Evolutionary conservation across 306 rosid genomes (phyloP), one percentile per base, ranked within the genome.

Genomic region (Cicer judaicum): DNA sequence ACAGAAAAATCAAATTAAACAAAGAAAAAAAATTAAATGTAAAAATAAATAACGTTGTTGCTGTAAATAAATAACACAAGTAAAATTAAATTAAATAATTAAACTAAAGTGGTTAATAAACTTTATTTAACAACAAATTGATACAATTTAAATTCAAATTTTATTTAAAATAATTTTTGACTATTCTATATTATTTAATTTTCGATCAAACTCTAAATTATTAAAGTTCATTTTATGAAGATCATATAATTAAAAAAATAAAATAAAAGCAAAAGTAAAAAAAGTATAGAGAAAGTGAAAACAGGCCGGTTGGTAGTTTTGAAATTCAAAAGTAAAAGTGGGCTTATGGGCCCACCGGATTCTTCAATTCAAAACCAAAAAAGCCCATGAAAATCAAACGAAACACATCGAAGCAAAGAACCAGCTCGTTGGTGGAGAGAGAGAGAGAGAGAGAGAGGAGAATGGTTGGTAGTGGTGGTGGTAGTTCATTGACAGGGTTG

Each of bases 401-500:
- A 43, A 52, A 11, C 66, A 72, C 43, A 57, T 50, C 8, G 47
- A 39, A 68, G 6, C 46, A 52, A 16, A 16, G 10, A 54, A 52
- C 75, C 64, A 53, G 63, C 13, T 50, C 74, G 62, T 62, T 69
- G 48, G 42, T 59, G 5, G 44, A 6, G 13, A 39, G 7, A 12
- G 44, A 12, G 12, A 13, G 34, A 21, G 24, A 39, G 18, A 68
- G 12, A n/a, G 7, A 65, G 40, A 72, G 34, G 47, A 76, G 43
- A 64, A 92, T 93, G 91, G 90, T 79, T 36, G 85, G 95, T 60
- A 10, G 43, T 29, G 65, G 64, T 12, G 41, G 64, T 12, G 64
- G 64, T 59, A 64, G 85, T 66, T 84, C 96, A n/a, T 72, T 92
- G 12, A 75, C 75, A 70, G 99, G 97, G 19, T 84, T 95, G 39